Evolutionary conservation across 2,329 filamentous ascomycete genomes (phyloP).

Genomic region (Pseudogymnoascus sp.): DNA sequence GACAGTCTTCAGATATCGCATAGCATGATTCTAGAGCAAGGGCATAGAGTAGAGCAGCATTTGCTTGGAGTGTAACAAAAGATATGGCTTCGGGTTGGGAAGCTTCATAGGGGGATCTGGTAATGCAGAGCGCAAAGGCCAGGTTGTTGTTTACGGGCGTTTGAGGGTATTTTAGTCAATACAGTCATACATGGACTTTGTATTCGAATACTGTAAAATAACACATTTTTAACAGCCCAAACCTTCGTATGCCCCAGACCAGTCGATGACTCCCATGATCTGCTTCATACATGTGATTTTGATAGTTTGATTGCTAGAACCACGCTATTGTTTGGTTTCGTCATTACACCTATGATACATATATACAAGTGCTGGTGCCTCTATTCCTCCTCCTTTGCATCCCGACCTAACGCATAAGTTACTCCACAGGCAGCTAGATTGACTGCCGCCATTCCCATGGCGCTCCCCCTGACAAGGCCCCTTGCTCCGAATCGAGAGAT

Average conservation of each 20-base stretch:
- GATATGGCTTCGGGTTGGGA: not conserved
- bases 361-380: slow-evolving; percentile 1
- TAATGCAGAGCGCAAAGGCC: slow-evolving; percentile 22
- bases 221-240: not conserved
- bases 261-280: not conserved
- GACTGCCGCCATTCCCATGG: slow-evolving; percentile 39
- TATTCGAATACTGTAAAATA: slow-evolving; percentile 1
- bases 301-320: not conserved
- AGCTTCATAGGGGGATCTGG: slow-evolving; percentile 12
- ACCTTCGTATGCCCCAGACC: not conserved
- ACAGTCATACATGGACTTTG: not conserved
- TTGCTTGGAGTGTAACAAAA: slow-evolving; percentile 4
- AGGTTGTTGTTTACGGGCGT: slow-evolving; percentile 16
- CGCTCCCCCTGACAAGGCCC: slow-evolving; percentile 42
- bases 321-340: not conserved
- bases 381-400: slow-evolving; percentile 24
- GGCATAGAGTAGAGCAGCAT: not conserved
- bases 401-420: slow-evolving; percentile 42
- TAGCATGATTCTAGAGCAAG: slow-evolving; percentile 5
- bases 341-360: slow-evolving; percentile 3
- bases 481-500: slow-evolving; percentile 39
- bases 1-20: slow-evolving; percentile 6
- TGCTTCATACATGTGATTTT: not conserved
- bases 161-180: slow-evolving; percentile 12
- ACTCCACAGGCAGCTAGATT: slow-evolving; percentile 43